A percentile compares a stretch with the other conserved stretches of the same genome.
Conservation (phyloP, 768 basidiomycete genomes). For the Russula ochroleuca region DNA sequence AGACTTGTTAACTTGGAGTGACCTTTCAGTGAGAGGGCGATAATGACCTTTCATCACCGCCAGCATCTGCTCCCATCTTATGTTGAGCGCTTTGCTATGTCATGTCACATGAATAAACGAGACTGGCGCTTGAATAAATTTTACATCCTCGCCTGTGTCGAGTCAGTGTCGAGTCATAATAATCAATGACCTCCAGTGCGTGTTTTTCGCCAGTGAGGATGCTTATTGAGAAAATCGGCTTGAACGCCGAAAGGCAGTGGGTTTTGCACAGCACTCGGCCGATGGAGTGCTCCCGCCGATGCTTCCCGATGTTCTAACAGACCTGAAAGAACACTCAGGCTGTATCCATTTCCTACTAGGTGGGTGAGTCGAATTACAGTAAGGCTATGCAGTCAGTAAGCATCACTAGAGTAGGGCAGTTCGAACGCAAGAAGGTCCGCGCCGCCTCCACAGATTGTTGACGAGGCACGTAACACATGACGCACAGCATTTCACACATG, state of each 20-base stretch:
- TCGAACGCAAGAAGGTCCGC: not conserved
- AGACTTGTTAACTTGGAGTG: not conserved
- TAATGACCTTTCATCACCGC: not conserved
- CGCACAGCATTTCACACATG: not conserved
- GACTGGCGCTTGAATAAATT: not conserved
- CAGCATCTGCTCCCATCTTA: not conserved
- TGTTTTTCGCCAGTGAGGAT: not conserved
- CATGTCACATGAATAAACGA: not conserved
- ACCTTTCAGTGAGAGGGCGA: not conserved
- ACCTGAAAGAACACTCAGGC: not conserved
- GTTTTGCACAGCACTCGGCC: not conserved
- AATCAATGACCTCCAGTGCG: not conserved
- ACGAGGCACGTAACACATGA: not conserved
- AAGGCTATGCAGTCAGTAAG: not conserved
- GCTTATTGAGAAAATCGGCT: not conserved
- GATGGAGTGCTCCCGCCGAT: not conserved
- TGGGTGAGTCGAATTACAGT: not conserved
- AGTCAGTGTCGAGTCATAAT: too few species aligned
- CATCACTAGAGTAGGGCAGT: too few species aligned
- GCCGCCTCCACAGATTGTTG: not conserved
- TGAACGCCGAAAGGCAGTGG: not conserved
- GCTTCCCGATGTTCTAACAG: not conserved
- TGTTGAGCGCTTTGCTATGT: conserved; percentile 1
- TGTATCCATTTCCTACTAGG: not conserved
- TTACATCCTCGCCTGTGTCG: too few species aligned